Evolutionary conservation across 2,329 filamentous ascomycete species (phyloP).

Genomic region (Alternaria brassicicola): DNA sequence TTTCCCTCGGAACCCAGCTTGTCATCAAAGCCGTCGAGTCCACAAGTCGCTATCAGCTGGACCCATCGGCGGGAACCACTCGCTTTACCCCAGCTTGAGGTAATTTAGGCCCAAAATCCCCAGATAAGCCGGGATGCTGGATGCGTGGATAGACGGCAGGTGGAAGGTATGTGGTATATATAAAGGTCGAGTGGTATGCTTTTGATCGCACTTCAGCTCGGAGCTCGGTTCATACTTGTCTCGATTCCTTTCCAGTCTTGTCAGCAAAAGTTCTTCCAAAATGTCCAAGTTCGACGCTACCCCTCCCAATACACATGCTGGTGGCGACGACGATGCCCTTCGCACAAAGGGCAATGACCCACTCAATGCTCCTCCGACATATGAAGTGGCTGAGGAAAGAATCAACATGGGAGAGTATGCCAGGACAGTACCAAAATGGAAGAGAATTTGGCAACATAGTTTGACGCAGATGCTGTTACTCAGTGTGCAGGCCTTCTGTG

Average conservation of each 20-base stretch:
- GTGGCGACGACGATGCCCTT: slow-evolving; percentile 38
- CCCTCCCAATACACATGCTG: slow-evolving; percentile 43
- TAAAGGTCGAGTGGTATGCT: slow-evolving; percentile 20
- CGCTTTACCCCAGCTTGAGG: slow-evolving; percentile 31
- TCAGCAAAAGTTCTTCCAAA: background rate
- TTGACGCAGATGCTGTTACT: slow-evolving; percentile 58
- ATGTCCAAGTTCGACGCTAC: slow-evolving; percentile 42
- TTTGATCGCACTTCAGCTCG: slow-evolving; percentile 2
- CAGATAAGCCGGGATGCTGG: slow-evolving; percentile 24
- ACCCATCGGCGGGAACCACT: slow-evolving; percentile 2
- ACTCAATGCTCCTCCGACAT: slow-evolving; percentile 24
- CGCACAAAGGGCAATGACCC: slow-evolving; percentile 36
- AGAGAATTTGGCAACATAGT: slow-evolving; percentile 55
- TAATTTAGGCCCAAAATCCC: slow-evolving; percentile 24
- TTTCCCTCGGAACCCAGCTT: slow-evolving; percentile 5
- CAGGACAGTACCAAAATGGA: slow-evolving; percentile 50
- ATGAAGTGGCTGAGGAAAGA: slow-evolving; percentile 31
- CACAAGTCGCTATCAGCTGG: slow-evolving; percentile 22
- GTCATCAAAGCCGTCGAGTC: slow-evolving; percentile 12
- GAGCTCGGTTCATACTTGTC: background rate
- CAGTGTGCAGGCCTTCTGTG: slow-evolving; percentile 54
- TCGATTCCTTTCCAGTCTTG: background rate
- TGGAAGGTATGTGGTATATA: slow-evolving; percentile 12
- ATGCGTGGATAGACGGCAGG: slow-evolving; percentile 6
- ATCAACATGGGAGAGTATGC: slow-evolving; percentile 49